Evolutionary conservation across 2,329 filamentous ascomycete species (phyloP).

Genomic region (Penicillium sp.): DNA sequence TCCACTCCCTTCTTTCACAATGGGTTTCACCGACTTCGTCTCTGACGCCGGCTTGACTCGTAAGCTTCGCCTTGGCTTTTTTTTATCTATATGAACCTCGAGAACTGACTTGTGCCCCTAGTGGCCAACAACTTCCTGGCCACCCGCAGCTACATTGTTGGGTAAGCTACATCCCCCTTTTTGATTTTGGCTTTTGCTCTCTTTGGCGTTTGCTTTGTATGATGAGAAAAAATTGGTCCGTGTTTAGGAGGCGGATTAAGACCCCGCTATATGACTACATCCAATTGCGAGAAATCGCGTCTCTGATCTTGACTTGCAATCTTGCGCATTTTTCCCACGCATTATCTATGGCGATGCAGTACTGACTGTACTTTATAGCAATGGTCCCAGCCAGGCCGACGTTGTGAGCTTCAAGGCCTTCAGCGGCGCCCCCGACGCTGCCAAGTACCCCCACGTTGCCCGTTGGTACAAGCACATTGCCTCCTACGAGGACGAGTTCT

Average conservation of each 20-base stretch:
- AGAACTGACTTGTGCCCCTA: conserved; percentile 34
- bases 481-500: conserved; percentile 88
- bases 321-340: conserved; percentile 1
- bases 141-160: conserved; percentile 74
- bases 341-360: conserved; percentile 1
- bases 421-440: conserved; percentile 66
- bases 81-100: conserved; percentile 13
- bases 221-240: conserved; percentile 90
- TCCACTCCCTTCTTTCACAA: conserved; percentile 38
- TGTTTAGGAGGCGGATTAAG: conserved; percentile 94
- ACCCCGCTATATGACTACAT: conserved; percentile 76
- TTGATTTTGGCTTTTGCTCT: conserved; percentile 7
- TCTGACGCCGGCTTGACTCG: conserved; percentile 59
- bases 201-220: conserved; percentile 41
- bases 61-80: conserved; percentile 40
- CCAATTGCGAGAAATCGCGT: conserved; percentile 69
- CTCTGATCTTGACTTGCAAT: conserved; percentile 55
- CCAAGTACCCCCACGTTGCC: conserved; percentile 88
- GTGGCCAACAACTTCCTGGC: conserved; percentile 43
- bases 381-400: conserved; percentile 84
- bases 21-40: conserved; percentile 65
- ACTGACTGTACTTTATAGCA: conserved; percentile 41
- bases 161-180: conserved; percentile 53
- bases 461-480: conserved; percentile 99
- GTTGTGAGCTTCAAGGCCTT: conserved; percentile 92